These are phyloP conservation scores for Elaeagnus macrophylla DNA, from an alignment of 306 rosid species.

Conservation along the genomic window DNA sequence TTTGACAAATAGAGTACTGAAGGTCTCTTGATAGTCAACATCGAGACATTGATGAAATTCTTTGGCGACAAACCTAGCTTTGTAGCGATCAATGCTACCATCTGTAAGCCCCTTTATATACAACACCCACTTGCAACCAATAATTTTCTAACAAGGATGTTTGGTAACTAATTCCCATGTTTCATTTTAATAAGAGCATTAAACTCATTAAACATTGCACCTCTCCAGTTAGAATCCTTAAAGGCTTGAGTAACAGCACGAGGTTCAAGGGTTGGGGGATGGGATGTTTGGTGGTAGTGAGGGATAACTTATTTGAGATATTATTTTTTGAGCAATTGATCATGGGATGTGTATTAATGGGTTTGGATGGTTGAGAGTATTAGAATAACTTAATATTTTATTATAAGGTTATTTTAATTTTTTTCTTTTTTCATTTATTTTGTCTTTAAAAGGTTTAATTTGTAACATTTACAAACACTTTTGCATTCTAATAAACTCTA, in stretches of 20 bases:
- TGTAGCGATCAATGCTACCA: not conserved
- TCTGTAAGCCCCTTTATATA: not conserved
- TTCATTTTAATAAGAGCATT: too few relatives aligned
- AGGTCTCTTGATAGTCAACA: not conserved
- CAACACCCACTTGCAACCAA: slow-evolving; percentile 10
- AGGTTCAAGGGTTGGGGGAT: not conserved
- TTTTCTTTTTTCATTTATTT: too few relatives aligned
- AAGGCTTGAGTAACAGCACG: not conserved
- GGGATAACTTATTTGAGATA: not conserved
- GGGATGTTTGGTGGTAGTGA: not conserved
- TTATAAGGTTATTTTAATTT: too few relatives aligned
- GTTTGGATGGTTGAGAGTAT: too few relatives aligned
- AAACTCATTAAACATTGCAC: not conserved
- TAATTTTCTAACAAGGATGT: not conserved
- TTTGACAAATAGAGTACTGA: not conserved
- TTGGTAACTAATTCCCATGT: slow-evolving; percentile 2
- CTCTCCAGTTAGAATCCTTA: not conserved
- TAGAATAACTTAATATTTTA: too few relatives aligned
- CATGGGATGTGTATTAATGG: not conserved
- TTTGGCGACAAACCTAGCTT: not conserved
- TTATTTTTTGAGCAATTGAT: not conserved
- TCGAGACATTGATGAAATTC: not conserved
- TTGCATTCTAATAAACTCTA: too few relatives aligned
- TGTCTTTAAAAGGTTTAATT: too few relatives aligned
- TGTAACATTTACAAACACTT: too few relatives aligned